Evolutionary conservation across 495 filamentous ascomycete genomes (phyloP).

Genomic region (Talaromyces borbonicus): DNA sequence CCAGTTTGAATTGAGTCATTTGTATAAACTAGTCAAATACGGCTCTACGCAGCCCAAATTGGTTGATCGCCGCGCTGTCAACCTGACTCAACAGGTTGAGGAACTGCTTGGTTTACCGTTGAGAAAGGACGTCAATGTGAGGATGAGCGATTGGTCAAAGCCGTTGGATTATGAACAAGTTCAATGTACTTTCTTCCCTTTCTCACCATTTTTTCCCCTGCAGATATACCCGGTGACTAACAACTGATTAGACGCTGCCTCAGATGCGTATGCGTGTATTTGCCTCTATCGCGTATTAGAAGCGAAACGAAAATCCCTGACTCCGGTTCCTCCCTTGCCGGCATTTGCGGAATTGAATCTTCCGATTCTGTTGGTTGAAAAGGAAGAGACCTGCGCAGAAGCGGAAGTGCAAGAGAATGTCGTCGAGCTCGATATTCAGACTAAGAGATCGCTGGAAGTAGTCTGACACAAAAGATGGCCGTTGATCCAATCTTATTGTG

Average conservation of each 20-base stretch:
- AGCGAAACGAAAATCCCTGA: constrained; percentile 49
- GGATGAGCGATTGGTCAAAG: constrained; percentile 62
- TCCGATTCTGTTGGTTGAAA: constrained; percentile 44
- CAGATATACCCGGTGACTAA: neutral
- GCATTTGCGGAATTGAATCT: constrained; percentile 52
- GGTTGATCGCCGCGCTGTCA: constrained; percentile 57
- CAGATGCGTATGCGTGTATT: constrained; percentile 72
- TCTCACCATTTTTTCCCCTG: neutral
- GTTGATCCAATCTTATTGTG: too few species aligned
- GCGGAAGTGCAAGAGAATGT: constrained; percentile 14
- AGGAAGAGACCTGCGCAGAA: too few species aligned
- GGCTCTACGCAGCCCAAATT: constrained; percentile 36
- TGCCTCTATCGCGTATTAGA: constrained; percentile 64
- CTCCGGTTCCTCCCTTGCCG: constrained; percentile 62
- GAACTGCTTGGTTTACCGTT: constrained; percentile 68
- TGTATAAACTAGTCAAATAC: constrained; percentile 65
- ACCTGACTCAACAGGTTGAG: constrained; percentile 56
- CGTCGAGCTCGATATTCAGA: neutral
- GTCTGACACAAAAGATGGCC: too few species aligned
- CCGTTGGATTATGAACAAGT: constrained; percentile 56
- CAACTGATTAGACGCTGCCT: constrained; percentile 55
- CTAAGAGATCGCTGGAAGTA: neutral
- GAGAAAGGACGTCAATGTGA: constrained; percentile 57
- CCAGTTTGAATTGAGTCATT: constrained; percentile 69
- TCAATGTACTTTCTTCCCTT: constrained; percentile 45